phyloP scores from a whole-genome alignment of 2,329 filamentous ascomycete species.

The Aspergillus sergii region DNA sequence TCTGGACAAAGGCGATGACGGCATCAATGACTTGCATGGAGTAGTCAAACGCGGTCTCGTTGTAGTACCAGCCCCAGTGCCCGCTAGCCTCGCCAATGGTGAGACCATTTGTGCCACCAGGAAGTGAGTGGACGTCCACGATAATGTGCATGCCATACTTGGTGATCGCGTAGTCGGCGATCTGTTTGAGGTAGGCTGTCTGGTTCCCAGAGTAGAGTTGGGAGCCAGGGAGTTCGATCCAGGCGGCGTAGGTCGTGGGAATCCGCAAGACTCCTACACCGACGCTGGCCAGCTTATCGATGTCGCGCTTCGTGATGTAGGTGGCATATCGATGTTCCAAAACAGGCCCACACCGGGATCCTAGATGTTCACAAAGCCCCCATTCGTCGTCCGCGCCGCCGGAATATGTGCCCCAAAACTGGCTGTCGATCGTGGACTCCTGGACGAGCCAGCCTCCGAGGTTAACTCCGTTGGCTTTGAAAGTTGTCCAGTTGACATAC shows the following conservation, averaged over 20 bases:
- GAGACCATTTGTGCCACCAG: slow-evolving; percentile 29
- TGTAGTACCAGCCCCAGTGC: slow-evolving; percentile 29
- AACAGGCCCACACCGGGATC: slow-evolving; percentile 15
- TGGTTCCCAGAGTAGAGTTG: slow-evolving; percentile 29
- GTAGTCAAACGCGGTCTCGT: slow-evolving; percentile 26
- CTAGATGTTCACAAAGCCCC: slow-evolving; percentile 20
- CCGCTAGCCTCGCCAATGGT: slow-evolving; percentile 28
- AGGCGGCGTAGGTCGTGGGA: slow-evolving; percentile 21
- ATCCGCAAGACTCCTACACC: slow-evolving; percentile 20
- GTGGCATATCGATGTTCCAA: slow-evolving; percentile 22
- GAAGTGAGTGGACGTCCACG: slow-evolving; percentile 30
- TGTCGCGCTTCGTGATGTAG: slow-evolving; percentile 18
- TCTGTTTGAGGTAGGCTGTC: slow-evolving; percentile 20
- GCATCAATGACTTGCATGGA: slow-evolving; percentile 25
- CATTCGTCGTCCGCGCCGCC: slow-evolving; percentile 28
- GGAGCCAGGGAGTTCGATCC: slow-evolving; percentile 28
- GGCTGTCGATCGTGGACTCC: slow-evolving; percentile 28
- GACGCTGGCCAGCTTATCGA: slow-evolving; percentile 16
- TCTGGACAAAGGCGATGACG: slow-evolving; percentile 23
- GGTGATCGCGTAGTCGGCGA: slow-evolving; percentile 26
- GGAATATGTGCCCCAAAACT: slow-evolving; percentile 25
- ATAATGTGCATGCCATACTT: slow-evolving; percentile 30
- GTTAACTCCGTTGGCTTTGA: slow-evolving; percentile 16
- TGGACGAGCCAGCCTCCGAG: slow-evolving; percentile 30
- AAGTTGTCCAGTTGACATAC: slow-evolving; percentile 25